Base-by-base conservation (phyloP, 768 basidiomycete genomes). In the Pilatotrama ljubarskyi region DNA sequence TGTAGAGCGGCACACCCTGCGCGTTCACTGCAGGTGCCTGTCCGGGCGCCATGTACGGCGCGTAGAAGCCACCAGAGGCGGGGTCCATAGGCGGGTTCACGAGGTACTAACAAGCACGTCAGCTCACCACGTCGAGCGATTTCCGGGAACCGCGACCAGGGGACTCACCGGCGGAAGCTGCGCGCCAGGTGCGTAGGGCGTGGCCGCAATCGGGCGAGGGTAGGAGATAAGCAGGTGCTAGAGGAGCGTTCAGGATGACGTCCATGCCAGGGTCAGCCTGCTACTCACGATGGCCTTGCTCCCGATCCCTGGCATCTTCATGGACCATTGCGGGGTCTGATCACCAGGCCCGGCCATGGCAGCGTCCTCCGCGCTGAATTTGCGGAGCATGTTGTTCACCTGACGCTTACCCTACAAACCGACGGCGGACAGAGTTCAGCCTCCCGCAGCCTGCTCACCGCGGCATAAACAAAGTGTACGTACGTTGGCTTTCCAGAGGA, bases 401-500 rank as follows among this genome's bases (percentile, higher is more conserved):
- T 75, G 75, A 25, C 65, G 63, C 56, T 73, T 77, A 48, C 83
- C 82, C 81, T 82, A 59, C n/a, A 56, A 13, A 51, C 1, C 44
- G 5, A 47, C 15, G 35, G 22, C 26, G 11, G 29, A 15, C 46
- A 29, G 13, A 8, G 5, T 44, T 13, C 43, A 5, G 20, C 20
- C 32, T 20, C 3, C 22, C 29, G 29, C 4, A 32, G 29, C 17
- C 18, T 15, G 22, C 37, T 36, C 15, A 52, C 10, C 1, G 20
- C 15, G 25, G 18, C 54, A n/a, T 3, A 15, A 26, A n/a, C 13
- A 36, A 41, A 15, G 5, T 17, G 8, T 32, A 41, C 37, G 29
- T n/a, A 76, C 78, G 40, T 41, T 78, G 75, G 55, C 74, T 60
- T 85, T 84, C 82, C 82, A 84, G 22, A 78, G 42, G 40, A 75